phyloP scores from a whole-genome alignment of 2,329 filamentous ascomycete genomes.

The Geoglossum cookeanum region DNA sequence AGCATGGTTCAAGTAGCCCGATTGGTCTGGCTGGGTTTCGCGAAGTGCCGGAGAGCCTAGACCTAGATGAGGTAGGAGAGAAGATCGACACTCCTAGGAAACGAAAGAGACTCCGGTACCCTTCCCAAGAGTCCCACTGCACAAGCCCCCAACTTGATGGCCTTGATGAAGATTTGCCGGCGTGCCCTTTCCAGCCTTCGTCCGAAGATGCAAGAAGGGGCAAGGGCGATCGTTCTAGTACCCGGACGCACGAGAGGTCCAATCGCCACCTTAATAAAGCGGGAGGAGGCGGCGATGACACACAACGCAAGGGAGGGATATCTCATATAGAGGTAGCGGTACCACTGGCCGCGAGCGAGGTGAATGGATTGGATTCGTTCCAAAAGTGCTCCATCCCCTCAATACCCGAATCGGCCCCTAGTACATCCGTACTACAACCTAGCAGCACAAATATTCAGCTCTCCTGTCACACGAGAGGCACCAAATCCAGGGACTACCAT shows the following conservation, averaged over 20 bases:
- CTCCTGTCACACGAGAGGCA: background rate
- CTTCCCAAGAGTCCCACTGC: background rate
- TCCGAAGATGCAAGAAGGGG: background rate
- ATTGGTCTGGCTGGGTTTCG: conserved; percentile 6
- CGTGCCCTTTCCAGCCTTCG: background rate
- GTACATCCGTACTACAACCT: background rate
- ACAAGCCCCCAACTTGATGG: background rate
- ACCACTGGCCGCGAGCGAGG: background rate
- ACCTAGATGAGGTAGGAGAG: conserved; percentile 33
- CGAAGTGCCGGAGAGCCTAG: conserved; percentile 31
- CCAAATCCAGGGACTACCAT: background rate
- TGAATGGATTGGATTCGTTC: background rate
- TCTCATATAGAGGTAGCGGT: background rate
- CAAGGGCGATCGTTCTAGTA: background rate
- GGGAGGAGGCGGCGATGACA: background rate
- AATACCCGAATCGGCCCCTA: background rate
- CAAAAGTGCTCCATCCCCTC: background rate
- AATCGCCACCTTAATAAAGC: background rate
- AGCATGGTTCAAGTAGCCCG: conserved; percentile 19
- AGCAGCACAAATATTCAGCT: background rate
- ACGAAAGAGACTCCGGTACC: conserved; percentile 4
- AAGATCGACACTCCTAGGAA: conserved; percentile 25
- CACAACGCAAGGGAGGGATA: background rate
- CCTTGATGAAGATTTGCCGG: background rate
- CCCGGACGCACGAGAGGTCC: background rate